Evolutionary conservation across 2,329 filamentous ascomycete genomes (phyloP), one percentile per base, ranked within the genome.

Genomic region (Pyrenochaeta sp.): DNA sequence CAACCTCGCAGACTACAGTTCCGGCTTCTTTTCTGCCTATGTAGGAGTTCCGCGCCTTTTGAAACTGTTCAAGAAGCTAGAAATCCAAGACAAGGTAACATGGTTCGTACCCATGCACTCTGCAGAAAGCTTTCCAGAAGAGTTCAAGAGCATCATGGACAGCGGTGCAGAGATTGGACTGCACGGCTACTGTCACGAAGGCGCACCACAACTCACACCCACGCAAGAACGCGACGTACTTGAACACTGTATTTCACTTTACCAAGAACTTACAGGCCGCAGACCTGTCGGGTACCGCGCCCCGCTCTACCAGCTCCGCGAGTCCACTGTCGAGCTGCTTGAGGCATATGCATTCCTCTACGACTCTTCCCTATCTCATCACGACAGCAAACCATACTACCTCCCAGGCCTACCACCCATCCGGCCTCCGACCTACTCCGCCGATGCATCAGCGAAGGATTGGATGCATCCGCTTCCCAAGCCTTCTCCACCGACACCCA

Each of bases 31-130:
- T 68, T 79, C 80, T 39, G 84, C 80, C 1, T 77, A 80, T 49
- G 82, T 85, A n/a, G 84, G 84, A 30, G 83, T 85, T 0, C 81
- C 81, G 0, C 78, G 84, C 9, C 75, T 87, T 2, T 72, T 87
- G 9, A 81, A 79, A 40, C 72, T 87, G 45, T 82, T 87, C 63
- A 76, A 78, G 29, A 83, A 81, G 60, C 77, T 83, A 36, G 65
- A 69, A 1, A 79, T 87, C 20, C 73, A 82, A 2, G 76, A 83
- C 23, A 82, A 81, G 53, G 77, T 83, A 23, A 86, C 84, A 3
- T 87, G 84, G 84, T 86, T 85, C 62, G 80, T 87, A 10, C 85
- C 85, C 0, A 84, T 84, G 41, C 84, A 87, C 70, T 83, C 79
- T 0, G 77, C 84, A 45, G 84, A 87, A 58, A 84, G 79, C 9